Evolutionary conservation across 129 eudicot genomes (phyloP), one percentile per base, ranked within the genome.

Genomic region (Centrapalus pauciflorus): DNA sequence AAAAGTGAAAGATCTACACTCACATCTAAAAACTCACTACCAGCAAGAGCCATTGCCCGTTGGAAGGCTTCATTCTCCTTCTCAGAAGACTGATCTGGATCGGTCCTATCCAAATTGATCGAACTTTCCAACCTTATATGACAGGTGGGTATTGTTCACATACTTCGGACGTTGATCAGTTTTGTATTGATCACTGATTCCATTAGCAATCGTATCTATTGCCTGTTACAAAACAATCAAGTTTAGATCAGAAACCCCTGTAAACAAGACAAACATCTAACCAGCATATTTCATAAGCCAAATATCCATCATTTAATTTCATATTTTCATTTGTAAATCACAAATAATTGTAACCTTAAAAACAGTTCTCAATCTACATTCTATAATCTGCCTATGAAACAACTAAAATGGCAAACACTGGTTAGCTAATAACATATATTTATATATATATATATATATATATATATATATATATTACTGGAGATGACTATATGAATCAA

Each of bases 141-240:
- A 92, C 77, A 88, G 74, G 75, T 85, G 85, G 26, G 98, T 87
- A 61, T 85, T 88, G 66, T 92, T 92, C 55, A 83, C 95, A 68
- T 88, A 92, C 76, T 78, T 85, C n/a, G 96, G 90, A 19, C 95
- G 96, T 73, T 78, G 84, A 61, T 88, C 91, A 0, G 98, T 83
- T 55, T 92, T 95, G 40, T 82, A 92, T 71, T 85, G 96, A 77
- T 88, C n/a, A n/a, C n/a, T 88, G 61, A 92, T 85, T 62, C 98
- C 98, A 64, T 92, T 92, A 73, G 88, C 98, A 63, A 92, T 76
- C 27, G 96, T 96, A 83, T 92, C 98, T 41, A 92, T 88, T 68
- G 96, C 98, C 98, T 91, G 72, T 50, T 24, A 68, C 66, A 75
- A 67, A 71, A 13, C 10, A 61, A 61, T 48, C 41, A 61, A 40